Percentiles rank a stretch among this genome's conserved stretches.
phyloP scores from a whole-genome alignment of 495 filamentous ascomycete species.

The Usnea hakonensis region DNA sequence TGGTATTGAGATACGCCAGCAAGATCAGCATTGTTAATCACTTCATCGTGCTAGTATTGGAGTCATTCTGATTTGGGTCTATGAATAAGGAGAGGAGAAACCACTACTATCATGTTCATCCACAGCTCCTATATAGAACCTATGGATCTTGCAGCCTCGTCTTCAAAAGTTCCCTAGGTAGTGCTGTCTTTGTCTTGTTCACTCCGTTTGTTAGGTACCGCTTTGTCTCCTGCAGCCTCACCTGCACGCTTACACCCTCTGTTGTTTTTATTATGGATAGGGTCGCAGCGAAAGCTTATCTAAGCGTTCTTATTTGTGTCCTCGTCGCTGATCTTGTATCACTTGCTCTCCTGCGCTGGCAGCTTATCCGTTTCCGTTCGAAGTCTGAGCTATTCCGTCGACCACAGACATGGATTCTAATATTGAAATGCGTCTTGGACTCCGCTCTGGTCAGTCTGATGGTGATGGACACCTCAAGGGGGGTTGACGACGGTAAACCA shows the following conservation, averaged over 20 bases:
- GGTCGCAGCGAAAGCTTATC: slow-evolving; percentile 4
- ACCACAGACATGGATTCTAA: slow-evolving; percentile 8
- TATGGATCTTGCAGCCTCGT: background rate
- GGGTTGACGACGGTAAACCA: background rate
- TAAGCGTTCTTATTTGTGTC: slow-evolving; percentile 4
- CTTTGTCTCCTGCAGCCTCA: slow-evolving; percentile 3
- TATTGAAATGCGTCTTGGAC: slow-evolving; percentile 7
- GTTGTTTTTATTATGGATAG: slow-evolving; percentile 7
- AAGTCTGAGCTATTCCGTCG: background rate
- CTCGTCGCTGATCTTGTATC: slow-evolving; percentile 1
- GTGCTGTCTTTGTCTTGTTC: slow-evolving; percentile 2
- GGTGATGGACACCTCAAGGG: slow-evolving; percentile 3
- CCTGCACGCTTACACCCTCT: slow-evolving; percentile 4
- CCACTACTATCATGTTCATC: background rate
- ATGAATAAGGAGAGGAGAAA: background rate
- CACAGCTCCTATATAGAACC: slow-evolving; percentile 2
- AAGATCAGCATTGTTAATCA: background rate
- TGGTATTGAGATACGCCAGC: background rate
- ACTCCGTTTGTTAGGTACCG: slow-evolving; percentile 1
- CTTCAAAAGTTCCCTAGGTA: background rate
- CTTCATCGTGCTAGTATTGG: slow-evolving; percentile 1
- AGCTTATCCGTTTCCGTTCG: background rate
- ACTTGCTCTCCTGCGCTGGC: background rate
- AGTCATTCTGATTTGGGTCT: background rate
- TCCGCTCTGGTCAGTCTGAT: slow-evolving; percentile 7